Conservation (phyloP, 75 land plant genomes). For the Pinus tabuliformis region DNA sequence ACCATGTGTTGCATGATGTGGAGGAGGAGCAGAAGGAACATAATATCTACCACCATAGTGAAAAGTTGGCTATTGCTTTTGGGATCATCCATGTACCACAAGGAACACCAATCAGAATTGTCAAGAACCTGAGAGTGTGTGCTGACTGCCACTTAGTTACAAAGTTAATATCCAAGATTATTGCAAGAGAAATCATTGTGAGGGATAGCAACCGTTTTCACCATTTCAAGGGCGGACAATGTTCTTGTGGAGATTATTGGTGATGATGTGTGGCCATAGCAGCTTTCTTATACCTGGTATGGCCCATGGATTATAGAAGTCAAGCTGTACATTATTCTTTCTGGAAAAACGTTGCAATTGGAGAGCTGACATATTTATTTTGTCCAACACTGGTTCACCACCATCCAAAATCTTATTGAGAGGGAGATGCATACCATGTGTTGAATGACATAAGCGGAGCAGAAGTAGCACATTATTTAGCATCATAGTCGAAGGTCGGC, state of each 20-base stretch:
- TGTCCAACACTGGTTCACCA: too few species aligned
- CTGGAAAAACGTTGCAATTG: too few species aligned
- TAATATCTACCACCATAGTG: constrained; percentile 13
- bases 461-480: not conserved
- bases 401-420: too few species aligned
- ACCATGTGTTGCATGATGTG: constrained; percentile 3
- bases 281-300: too few species aligned
- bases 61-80: constrained; percentile 16
- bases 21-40: constrained; percentile 11
- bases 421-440: not conserved
- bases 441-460: not conserved
- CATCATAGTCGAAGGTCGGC: constrained; percentile 12
- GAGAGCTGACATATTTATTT: too few species aligned
- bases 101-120: not conserved
- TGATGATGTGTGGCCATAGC: not conserved
- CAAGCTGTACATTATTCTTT: too few species aligned
- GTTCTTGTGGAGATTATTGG: constrained; percentile 15
- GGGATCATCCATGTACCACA: constrained; percentile 11
- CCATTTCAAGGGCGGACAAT: constrained; percentile 11
- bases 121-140: constrained; percentile 22
- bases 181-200: constrained; percentile 12
- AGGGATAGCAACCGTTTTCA: constrained; percentile 16
- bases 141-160: constrained; percentile 16
- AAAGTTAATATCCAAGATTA: constrained; percentile 10
- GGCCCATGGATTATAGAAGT: too few species aligned